These are phyloP conservation scores for Triangularia verruculosa DNA, from an alignment of 2,329 filamentous ascomycete genomes.

Conservation along the genomic window DNA sequence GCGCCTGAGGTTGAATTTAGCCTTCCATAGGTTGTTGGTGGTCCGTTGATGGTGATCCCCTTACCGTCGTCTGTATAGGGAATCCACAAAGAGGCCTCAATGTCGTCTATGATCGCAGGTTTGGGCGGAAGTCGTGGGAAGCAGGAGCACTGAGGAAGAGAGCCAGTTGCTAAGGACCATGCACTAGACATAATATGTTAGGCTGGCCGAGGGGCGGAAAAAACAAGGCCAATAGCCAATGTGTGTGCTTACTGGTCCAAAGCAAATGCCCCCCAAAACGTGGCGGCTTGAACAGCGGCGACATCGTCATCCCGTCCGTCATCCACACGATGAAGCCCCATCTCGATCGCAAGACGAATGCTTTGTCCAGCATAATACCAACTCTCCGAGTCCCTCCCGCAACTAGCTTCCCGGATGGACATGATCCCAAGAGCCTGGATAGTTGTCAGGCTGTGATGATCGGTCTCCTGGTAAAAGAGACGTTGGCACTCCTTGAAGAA, in stretches of 20 bases:
- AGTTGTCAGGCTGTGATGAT: conserved; percentile 64
- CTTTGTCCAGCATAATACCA: conserved; percentile 72
- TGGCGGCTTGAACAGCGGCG: conserved; percentile 56
- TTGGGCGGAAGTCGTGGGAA: conserved; percentile 57
- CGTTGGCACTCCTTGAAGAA: conserved; percentile 69
- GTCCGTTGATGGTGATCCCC: conserved; percentile 18
- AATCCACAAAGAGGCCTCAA: conserved; percentile 59
- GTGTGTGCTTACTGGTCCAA: conserved; percentile 56
- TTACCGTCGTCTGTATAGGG: conserved; percentile 58
- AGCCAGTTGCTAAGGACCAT: conserved; percentile 63
- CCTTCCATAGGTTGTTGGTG: neutral
- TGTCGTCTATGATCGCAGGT: conserved; percentile 56
- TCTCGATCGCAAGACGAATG: conserved; percentile 68
- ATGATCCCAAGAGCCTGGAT: conserved; percentile 74
- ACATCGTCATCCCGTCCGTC: conserved; percentile 51
- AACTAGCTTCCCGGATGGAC: conserved; percentile 71
- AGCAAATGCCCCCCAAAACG: conserved; percentile 61
- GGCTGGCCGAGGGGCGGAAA: conserved; percentile 1
- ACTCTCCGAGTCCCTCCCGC: conserved; percentile 68
- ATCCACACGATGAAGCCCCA: conserved; percentile 60
- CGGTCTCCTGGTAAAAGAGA: conserved; percentile 54
- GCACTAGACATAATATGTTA: conserved; percentile 46
- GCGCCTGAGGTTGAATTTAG: conserved; percentile 40
- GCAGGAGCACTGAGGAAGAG: conserved; percentile 57
- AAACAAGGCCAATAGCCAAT: neutral